Evolutionary conservation across 2,329 filamentous ascomycete species (phyloP), one percentile per base, ranked within the genome.

Genomic region (Colletotrichum phormii): DNA sequence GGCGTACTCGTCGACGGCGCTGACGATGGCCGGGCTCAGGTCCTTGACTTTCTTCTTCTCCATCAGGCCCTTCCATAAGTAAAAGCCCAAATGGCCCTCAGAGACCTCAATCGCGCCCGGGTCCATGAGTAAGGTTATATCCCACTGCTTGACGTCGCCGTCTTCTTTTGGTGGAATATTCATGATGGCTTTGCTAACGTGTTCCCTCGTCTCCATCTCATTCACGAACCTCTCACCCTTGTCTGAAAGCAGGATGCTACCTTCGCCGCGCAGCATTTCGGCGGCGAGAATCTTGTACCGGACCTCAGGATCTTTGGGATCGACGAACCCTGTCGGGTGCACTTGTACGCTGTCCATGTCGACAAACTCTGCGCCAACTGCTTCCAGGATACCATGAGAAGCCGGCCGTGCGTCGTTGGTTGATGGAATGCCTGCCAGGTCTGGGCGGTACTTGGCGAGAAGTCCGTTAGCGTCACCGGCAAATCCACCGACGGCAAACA

Each of bases 281-380:
- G 90, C 90, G 0, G 90, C 90, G 4, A 92, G 85, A 76, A 92
- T 89, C 79, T 92, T 92, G 60, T 90, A 85, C 42, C 80, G 80
- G 0, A 85, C 83, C 0, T 75, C 75, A 0, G 83, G 80, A 37
- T 85, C 83, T 1, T 83, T 82, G 0, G 87, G 86, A 74, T 92
- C 89, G 6, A 92, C 82, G 76, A 93, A 92, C 0, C 89, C 89
- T 0, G 90, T 92, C 2, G 91, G 90, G 75, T 93, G 91, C 5
- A 92, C 85, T 78, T 93, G 91, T 2, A 93, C 89, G 71, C 83
- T 84, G 55, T 87, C 84, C 86, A 88, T 88, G 33, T 88, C 86
- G 53, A 88, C 81, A 13, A 87, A 78, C 37, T 80, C 80, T 5
- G 85, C 86, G 18, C 83, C 84, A 0, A 83, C 79, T 1, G 78